Conservation (phyloP, 352 stramenopile genomes). For the Phytopythium boreale region DNA sequence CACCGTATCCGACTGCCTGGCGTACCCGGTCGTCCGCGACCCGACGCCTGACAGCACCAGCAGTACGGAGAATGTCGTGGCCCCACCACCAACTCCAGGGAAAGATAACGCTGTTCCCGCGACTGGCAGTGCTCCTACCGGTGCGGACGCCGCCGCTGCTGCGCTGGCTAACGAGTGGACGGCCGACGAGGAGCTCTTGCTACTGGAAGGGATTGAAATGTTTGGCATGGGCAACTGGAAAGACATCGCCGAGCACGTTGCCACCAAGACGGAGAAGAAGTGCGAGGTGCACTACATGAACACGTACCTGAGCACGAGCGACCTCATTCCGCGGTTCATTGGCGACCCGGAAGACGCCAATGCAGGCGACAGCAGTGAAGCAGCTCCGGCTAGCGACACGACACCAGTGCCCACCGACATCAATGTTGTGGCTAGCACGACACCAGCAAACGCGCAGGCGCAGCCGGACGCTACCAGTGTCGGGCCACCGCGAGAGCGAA, state of each 20-base stretch:
- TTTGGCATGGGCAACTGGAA: constrained; percentile 98
- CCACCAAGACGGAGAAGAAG: constrained; percentile 83
- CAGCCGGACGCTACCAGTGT: not conserved
- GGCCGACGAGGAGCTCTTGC: constrained; percentile 93
- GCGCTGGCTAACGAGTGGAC: constrained; percentile 68
- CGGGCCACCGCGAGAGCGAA: constrained; percentile 16
- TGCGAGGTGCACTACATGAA: constrained; percentile 89
- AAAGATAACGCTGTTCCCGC: constrained; percentile 11
- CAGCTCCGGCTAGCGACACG: not conserved
- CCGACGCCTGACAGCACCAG: constrained; percentile 7
- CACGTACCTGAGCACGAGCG: constrained; percentile 60
- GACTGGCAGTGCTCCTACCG: constrained; percentile 17
- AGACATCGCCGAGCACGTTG: constrained; percentile 87
- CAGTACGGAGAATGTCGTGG: constrained; percentile 5
- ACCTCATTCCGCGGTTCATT: constrained; percentile 66
- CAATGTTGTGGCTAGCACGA: not conserved
- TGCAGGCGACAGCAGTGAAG: not conserved
- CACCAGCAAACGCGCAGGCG: not conserved
- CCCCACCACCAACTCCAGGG: constrained; percentile 10
- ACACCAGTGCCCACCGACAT: not conserved
- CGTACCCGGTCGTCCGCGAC: constrained; percentile 71
- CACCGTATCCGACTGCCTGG: constrained; percentile 78
- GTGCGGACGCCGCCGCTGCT: constrained; percentile 7
- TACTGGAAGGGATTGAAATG: constrained; percentile 95
- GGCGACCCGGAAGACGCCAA: constrained; percentile 34